Conservation (phyloP, 2,329 filamentous ascomycete genomes). For the Byssothecium circinans region DNA sequence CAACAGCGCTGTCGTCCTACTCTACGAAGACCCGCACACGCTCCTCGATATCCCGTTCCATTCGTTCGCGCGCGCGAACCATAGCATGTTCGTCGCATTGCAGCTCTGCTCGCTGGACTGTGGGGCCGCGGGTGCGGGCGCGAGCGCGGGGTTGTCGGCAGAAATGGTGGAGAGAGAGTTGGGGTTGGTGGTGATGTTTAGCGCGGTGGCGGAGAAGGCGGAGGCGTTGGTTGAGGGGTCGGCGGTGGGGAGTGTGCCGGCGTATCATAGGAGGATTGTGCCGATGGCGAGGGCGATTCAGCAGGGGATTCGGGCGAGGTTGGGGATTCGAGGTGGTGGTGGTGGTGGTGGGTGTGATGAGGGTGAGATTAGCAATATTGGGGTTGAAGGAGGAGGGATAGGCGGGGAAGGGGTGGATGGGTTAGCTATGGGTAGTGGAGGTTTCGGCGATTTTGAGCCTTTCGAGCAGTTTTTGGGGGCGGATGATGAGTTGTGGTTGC, state of each 20-base stretch:
- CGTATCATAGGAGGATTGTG: conserved; percentile 7
- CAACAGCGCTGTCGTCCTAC: conserved; percentile 7
- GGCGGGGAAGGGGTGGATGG: background rate
- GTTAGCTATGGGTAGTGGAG: background rate
- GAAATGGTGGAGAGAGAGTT: conserved; percentile 7
- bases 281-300: conserved; percentile 8
- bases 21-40: conserved; percentile 2
- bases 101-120: conserved; percentile 13
- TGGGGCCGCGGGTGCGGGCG: no score
- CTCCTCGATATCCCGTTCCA: conserved; percentile 12
- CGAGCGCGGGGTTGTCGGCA: conserved; percentile 3
- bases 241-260: conserved; percentile 5
- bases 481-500: conserved; percentile 17
- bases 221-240: background rate
- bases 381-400: background rate
- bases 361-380: background rate
- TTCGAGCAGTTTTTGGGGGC: conserved; percentile 13
- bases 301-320: conserved; percentile 9
- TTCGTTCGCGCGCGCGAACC: conserved; percentile 13
- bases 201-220: background rate
- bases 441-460: conserved; percentile 10
- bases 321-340: background rate
- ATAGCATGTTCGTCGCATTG: conserved; percentile 11
- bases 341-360: background rate
- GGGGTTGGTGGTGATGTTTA: conserved; percentile 6